Percentiles rank a stretch among this genome's conserved stretches.
Conservation (phyloP, 2,329 filamentous ascomycete genomes). For the Aspergillus bombycis region DNA sequence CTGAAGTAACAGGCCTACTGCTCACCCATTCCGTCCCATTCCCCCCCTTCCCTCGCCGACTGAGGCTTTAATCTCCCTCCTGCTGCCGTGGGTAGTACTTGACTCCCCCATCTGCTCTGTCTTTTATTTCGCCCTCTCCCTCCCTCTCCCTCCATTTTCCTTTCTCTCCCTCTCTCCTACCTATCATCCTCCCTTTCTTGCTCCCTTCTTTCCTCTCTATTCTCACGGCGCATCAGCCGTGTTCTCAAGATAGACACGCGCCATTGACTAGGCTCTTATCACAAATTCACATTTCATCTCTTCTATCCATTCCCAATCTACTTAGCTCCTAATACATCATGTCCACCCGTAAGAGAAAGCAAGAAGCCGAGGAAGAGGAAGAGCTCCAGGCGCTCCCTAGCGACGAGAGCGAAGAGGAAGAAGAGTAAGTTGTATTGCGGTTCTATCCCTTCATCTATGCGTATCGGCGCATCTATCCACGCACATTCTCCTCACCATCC, state of each 20-base stretch:
- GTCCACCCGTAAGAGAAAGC: constrained; percentile 55
- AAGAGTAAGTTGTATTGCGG: constrained; percentile 45
- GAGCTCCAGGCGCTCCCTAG: constrained; percentile 53
- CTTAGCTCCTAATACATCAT: constrained; percentile 31
- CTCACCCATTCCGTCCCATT: constrained; percentile 54
- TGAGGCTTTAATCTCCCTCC: constrained; percentile 34
- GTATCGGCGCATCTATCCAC: not conserved
- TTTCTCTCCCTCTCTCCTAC: constrained; percentile 43
- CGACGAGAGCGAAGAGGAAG: constrained; percentile 54
- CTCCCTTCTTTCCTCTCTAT: constrained; percentile 15
- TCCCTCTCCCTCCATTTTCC: constrained; percentile 27
- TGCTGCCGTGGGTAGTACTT: constrained; percentile 4
- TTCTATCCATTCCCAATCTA: constrained; percentile 12
- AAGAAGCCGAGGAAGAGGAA: constrained; percentile 51
- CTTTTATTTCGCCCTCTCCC: constrained; percentile 25
- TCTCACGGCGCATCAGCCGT: not conserved
- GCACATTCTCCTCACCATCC: not conserved
- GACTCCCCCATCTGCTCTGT: constrained; percentile 23
- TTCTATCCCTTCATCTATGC: not conserved
- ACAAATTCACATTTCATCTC: constrained; percentile 5
- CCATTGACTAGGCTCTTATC: constrained; percentile 15
- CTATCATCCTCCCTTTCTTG: constrained; percentile 30
- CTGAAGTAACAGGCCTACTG: constrained; percentile 5
- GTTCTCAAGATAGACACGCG: constrained; percentile 7
- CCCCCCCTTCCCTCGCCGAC: constrained; percentile 28